A percentile compares a stretch with the other conserved stretches of the same genome.
These are phyloP conservation scores for Phoenix dactylifera DNA, from an alignment of 176 grass and related monocot genomes.

Conservation along the genomic window DNA sequence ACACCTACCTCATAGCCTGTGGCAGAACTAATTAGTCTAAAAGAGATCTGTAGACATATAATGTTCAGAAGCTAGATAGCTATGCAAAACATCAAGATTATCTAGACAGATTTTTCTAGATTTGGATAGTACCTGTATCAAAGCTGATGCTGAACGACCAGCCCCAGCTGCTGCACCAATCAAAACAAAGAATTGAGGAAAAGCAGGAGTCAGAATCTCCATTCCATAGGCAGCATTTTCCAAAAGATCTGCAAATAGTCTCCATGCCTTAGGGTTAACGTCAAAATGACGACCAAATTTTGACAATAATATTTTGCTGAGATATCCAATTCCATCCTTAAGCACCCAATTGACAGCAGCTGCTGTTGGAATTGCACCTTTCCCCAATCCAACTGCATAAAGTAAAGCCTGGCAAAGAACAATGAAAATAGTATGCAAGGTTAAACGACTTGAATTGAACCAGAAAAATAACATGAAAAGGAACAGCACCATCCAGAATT, in stretches of 20 bases:
- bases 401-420: slow-evolving; percentile 52
- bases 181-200: slow-evolving; percentile 87
- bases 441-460: too few species aligned
- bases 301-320: slow-evolving; percentile 86
- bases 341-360: slow-evolving; percentile 90
- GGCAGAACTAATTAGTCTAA: too few species aligned
- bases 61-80: not conserved
- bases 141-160: slow-evolving; percentile 70
- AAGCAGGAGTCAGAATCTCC: slow-evolving; percentile 83
- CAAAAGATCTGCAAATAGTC: slow-evolving; percentile 72
- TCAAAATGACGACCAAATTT: slow-evolving; percentile 90
- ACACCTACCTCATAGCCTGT: too few species aligned
- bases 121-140: slow-evolving; percentile 59
- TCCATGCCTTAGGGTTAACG: slow-evolving; percentile 93
- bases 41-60: not conserved
- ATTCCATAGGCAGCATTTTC: slow-evolving; percentile 80
- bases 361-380: slow-evolving; percentile 75
- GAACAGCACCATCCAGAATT: too few species aligned
- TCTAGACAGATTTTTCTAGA: not conserved
- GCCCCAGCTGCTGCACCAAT: slow-evolving; percentile 77
- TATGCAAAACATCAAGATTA: not conserved
- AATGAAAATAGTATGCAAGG: not conserved
- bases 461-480: too few species aligned
- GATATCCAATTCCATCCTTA: slow-evolving; percentile 81
- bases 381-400: slow-evolving; percentile 81